Evolutionary conservation across 2,329 filamentous ascomycete species (phyloP), one percentile per base, ranked within the genome.

Genomic region (Colletotrichum sp.): DNA sequence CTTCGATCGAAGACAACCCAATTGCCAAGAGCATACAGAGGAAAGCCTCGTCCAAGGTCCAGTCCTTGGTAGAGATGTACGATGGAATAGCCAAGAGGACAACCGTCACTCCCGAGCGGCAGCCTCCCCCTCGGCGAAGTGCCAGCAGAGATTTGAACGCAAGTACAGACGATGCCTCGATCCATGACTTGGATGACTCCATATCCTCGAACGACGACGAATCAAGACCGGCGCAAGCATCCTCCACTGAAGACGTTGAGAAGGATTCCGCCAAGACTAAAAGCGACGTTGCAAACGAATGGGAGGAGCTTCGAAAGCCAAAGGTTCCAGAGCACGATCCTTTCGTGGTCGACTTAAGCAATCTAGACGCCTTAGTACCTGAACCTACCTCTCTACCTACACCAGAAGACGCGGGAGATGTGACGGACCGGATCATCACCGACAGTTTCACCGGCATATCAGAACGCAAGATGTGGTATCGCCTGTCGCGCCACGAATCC

Each of bases 381-480:
- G 2, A 78, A 75, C 13, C 80, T 78, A 2, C 73, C 79, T 52
- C 44, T 13, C 3, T 71, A 71, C 8, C 81, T 6, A 57, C 24
- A 26, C 21, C 59, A 9, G 55, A 21, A 4, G 66, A 77, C 10
- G 70, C 82, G 26, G 77, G 79, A 2, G 81, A 86, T 1, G 79
- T 91, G 0, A 83, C 89, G 1, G 89, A 91, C 34, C 82, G 85
- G 34, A 81, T 89, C 60, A 85, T 90, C 21, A 82, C 82, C 34
- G 90, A 93, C 80, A 89, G 85, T 32, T 92, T 92, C 76, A 84
- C 85, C 6, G 86, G 87, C 4, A 88, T 89, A 5, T 89, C 89
- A 4, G 89, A 94, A 82, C 90, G 92, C 65, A 93, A 91, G 79
- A 87, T 88, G 9, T 94, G 92, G 92, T 93, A 94, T 78, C 90